Evolutionary conservation across 306 rosid species (phyloP).

Genomic region (Trifolium subterraneum): DNA sequence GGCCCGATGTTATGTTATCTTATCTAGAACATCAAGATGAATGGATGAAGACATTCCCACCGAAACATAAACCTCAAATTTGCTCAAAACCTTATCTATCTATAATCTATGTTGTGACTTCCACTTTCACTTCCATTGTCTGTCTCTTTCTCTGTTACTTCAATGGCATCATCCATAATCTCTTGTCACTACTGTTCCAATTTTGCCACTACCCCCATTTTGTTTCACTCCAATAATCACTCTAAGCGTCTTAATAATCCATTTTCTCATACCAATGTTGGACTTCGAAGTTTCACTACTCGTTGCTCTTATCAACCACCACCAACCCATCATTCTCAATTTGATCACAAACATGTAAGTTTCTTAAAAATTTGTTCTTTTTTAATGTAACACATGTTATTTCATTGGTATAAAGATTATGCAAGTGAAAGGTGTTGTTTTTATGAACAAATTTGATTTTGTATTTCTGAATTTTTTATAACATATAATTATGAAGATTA

Average conservation of each 20-base stretch:
- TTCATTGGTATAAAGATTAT: constrained; percentile 14
- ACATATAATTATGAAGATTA: background rate
- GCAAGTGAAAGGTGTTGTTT: background rate
- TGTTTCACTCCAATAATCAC: constrained; percentile 45
- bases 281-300: constrained; percentile 42
- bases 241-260: constrained; percentile 51
- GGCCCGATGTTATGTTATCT: constrained; percentile 39
- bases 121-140: background rate
- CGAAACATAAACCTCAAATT: constrained; percentile 37
- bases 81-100: constrained; percentile 41
- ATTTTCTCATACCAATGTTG: constrained; percentile 43
- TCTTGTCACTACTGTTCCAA: constrained; percentile 62
- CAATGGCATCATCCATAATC: constrained; percentile 69
- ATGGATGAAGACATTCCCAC: constrained; percentile 43
- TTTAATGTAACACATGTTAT: background rate
- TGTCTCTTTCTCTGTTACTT: constrained; percentile 37
- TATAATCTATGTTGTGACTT: background rate
- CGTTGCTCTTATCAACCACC: constrained; percentile 64
- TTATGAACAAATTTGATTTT: background rate
- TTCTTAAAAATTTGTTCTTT: constrained; percentile 28
- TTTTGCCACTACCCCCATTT: constrained; percentile 48
- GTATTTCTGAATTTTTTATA: background rate
- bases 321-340: constrained; percentile 47
- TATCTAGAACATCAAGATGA: constrained; percentile 42
- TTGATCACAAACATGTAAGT: constrained; percentile 53